A percentile compares a stretch with the other conserved stretches of the same genome.
Evolutionary conservation across 805 yeast genomes (phyloP).

Genomic region (Yarrowia keelungensis): DNA sequence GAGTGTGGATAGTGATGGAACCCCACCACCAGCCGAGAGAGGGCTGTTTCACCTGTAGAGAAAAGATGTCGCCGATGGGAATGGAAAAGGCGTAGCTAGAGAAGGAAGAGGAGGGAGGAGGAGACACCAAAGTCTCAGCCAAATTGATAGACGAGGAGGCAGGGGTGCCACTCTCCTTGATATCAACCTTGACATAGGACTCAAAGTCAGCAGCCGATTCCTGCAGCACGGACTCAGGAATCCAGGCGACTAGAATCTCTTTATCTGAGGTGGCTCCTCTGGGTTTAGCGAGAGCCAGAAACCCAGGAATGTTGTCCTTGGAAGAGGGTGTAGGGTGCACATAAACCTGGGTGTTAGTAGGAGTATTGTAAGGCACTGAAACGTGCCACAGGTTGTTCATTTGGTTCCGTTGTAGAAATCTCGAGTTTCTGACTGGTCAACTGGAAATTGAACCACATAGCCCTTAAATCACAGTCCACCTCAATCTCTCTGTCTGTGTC

Average conservation of each 20-base stretch:
- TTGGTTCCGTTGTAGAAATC: not conserved
- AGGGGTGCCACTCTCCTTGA: slow-evolving; percentile 48
- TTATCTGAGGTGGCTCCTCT: slow-evolving; percentile 54
- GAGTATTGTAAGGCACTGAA: not conserved
- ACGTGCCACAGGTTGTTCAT: slow-evolving; percentile 4
- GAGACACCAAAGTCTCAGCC: slow-evolving; percentile 53
- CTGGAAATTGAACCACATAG: too few relatives aligned
- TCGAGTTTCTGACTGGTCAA: not conserved
- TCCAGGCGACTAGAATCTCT: slow-evolving; percentile 70
- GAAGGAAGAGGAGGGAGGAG: slow-evolving; percentile 61
- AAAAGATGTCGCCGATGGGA: slow-evolving; percentile 66
- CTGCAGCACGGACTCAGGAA: slow-evolving; percentile 58
- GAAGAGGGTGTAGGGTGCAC: slow-evolving; percentile 81
- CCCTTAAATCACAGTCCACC: not conserved
- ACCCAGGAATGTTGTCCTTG: slow-evolving; percentile 82
- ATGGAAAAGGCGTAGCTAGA: slow-evolving; percentile 74
- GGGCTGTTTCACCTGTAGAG: slow-evolving; percentile 84
- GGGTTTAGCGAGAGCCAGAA: slow-evolving; percentile 67
- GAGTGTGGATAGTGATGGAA: slow-evolving; percentile 75
- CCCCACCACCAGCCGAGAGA: slow-evolving; percentile 93
- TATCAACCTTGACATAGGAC: slow-evolving; percentile 59
- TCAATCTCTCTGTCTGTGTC: not conserved
- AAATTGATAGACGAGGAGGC: slow-evolving; percentile 40
- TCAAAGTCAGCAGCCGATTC: slow-evolving; percentile 55
- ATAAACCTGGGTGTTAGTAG: slow-evolving; percentile 60